Evolutionary conservation across 768 basidiomycete genomes (phyloP).

Genomic region (Tricholoma terreum): DNA sequence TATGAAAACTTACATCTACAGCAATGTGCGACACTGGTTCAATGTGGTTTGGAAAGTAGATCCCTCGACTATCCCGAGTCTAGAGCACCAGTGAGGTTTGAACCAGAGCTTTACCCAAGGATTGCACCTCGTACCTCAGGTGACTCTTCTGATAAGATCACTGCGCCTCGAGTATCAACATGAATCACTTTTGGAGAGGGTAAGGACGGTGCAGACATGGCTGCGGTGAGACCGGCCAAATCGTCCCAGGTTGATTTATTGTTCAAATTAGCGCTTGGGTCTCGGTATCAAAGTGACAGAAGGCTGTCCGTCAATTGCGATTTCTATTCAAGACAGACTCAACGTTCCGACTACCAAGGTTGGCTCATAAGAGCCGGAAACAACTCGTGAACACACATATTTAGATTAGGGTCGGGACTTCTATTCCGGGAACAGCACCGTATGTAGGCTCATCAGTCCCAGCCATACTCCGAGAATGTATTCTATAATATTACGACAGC

Average conservation of each 20-base stretch:
- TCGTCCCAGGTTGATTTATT: slow-evolving; percentile 10
- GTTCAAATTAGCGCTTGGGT: neutral
- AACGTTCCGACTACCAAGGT: slow-evolving; percentile 12
- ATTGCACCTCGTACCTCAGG: slow-evolving; percentile 64
- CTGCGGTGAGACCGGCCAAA: slow-evolving; percentile 2
- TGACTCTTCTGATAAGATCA: slow-evolving; percentile 92
- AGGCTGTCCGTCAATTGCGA: slow-evolving; percentile 16
- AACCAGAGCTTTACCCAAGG: slow-evolving; percentile 8
- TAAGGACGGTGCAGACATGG: slow-evolving; percentile 56
- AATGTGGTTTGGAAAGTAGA: slow-evolving; percentile 96
- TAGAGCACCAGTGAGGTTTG: slow-evolving; percentile 25
- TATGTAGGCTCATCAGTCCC: too few species aligned
- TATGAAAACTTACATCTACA: slow-evolving; percentile 72
- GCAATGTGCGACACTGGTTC: slow-evolving; percentile 98
- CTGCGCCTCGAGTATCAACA: slow-evolving; percentile 91
- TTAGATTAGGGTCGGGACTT: neutral
- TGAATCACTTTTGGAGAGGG: slow-evolving; percentile 86
- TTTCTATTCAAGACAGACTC: slow-evolving; percentile 13
- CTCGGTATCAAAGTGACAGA: slow-evolving; percentile 5
- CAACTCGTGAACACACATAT: neutral
- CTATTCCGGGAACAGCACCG: neutral
- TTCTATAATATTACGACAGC: slow-evolving; percentile 6
- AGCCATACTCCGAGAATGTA: slow-evolving; percentile 1
- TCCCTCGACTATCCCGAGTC: slow-evolving; percentile 93
- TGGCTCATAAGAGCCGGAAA: slow-evolving; percentile 11